phyloP scores from a whole-genome alignment of 225 moss, liverwort and hornwort genomes.

The Thuidium tamariscinum region DNA sequence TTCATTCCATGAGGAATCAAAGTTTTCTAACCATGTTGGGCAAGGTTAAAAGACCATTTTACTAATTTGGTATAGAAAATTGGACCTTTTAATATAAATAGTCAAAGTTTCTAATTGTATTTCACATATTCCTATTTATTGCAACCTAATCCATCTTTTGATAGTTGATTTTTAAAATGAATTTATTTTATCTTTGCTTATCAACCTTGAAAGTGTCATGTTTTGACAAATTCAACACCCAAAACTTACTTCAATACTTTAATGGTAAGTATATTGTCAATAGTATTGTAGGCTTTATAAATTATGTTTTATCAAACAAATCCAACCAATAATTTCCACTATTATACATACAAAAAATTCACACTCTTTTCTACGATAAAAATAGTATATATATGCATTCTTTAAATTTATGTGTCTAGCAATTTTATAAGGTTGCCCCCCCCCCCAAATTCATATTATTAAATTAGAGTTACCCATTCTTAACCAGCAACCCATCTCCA shows the following conservation, averaged over 20 bases:
- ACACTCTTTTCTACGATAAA: no score
- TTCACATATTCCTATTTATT: fast-evolving
- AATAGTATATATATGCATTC: no score
- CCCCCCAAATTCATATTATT: no score
- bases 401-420: no score
- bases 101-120: not conserved
- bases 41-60: not conserved
- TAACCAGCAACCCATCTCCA: no score
- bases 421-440: no score
- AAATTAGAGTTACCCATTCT: no score
- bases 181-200: not conserved
- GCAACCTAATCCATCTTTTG: fast-evolving
- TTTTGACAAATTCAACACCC: fast-evolving
- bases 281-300: not conserved
- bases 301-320: not conserved
- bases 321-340: no score
- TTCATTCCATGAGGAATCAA: no score
- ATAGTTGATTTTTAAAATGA: not conserved
- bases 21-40: no score
- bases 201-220: fast-evolving
- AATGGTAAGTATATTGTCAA: no score
- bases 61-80: not conserved
- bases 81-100: not conserved
- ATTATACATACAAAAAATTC: no score
- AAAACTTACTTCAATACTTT: not conserved